Evolutionary conservation across 495 filamentous ascomycete genomes (phyloP).

Genomic region (Antarctomyces pellizariae): DNA sequence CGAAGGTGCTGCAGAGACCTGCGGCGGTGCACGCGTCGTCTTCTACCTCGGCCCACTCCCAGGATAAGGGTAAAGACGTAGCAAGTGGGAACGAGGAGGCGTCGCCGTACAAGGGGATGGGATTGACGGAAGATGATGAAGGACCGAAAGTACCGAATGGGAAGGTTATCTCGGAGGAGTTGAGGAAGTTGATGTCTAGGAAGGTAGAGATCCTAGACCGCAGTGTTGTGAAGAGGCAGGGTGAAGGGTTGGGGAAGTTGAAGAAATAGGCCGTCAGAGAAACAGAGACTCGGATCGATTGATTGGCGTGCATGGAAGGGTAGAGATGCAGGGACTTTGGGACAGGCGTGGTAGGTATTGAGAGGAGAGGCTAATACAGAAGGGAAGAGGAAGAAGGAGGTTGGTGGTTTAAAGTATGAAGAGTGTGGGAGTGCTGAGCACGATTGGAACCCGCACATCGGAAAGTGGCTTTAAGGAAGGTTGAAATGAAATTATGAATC

Average conservation of each 20-base stretch:
- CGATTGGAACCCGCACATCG: too few species aligned
- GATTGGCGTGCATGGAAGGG: too few species aligned
- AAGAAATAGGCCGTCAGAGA: neutral
- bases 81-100: slow-evolving; percentile 7
- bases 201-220: slow-evolving; percentile 40
- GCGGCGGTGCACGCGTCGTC: slow-evolving; percentile 1
- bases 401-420: too few species aligned
- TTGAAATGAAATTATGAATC: too few species aligned
- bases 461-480: too few species aligned
- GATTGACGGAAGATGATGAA: slow-evolving; percentile 12
- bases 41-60: neutral
- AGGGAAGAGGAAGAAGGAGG: too few species aligned
- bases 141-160: slow-evolving; percentile 17
- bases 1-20: slow-evolving; percentile 27
- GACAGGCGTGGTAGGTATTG: too few species aligned
- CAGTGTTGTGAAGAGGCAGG: slow-evolving; percentile 24
- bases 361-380: too few species aligned
- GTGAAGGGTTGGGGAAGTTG: slow-evolving; percentile 14
- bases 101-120: slow-evolving; percentile 12
- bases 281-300: too few species aligned
- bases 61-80: slow-evolving; percentile 2
- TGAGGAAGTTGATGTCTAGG: slow-evolving; percentile 50
- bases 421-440: too few species aligned
- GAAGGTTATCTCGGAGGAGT: slow-evolving; percentile 58
- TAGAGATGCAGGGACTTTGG: too few species aligned